Evolutionary conservation across 2,329 filamentous ascomycete species (phyloP).

Genomic region (Trichoderma endophyticum): DNA sequence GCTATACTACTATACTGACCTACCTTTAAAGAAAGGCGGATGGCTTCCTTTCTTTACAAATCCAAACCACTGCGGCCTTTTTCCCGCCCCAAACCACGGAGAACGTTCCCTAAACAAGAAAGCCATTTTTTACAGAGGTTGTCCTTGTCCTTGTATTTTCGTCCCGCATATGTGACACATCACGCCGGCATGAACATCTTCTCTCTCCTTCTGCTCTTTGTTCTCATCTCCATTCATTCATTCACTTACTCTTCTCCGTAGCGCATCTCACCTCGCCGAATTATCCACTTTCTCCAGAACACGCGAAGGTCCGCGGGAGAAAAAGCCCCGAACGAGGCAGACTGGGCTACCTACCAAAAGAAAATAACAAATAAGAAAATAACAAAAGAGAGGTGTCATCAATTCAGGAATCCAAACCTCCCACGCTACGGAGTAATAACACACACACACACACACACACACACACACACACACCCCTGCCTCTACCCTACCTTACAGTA

Average conservation of each 20-base stretch:
- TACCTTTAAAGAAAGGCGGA: background rate
- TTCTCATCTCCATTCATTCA: too few relatives aligned
- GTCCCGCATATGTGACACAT: conserved; percentile 22
- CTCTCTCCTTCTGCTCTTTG: background rate
- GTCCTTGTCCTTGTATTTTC: background rate
- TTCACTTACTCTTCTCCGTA: background rate
- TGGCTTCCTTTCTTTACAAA: background rate
- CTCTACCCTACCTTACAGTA: background rate
- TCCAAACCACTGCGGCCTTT: background rate
- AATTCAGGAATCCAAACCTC: background rate
- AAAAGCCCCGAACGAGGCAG: background rate
- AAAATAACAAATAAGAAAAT: background rate
- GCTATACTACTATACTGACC: too few relatives aligned
- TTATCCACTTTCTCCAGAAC: background rate
- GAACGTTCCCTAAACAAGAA: conserved; percentile 1
- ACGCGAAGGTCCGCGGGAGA: background rate
- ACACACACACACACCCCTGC: background rate
- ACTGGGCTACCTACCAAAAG: background rate
- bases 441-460: background rate
- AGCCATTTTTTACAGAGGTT: background rate
- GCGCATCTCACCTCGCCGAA: background rate
- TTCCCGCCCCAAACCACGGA: background rate
- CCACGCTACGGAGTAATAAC: background rate
- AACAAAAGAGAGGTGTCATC: background rate
- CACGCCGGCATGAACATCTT: conserved; percentile 11